Evolutionary conservation across 306 rosid genomes (phyloP), one percentile per base, ranked within the genome.

Genomic region (Citrullus amarus): DNA sequence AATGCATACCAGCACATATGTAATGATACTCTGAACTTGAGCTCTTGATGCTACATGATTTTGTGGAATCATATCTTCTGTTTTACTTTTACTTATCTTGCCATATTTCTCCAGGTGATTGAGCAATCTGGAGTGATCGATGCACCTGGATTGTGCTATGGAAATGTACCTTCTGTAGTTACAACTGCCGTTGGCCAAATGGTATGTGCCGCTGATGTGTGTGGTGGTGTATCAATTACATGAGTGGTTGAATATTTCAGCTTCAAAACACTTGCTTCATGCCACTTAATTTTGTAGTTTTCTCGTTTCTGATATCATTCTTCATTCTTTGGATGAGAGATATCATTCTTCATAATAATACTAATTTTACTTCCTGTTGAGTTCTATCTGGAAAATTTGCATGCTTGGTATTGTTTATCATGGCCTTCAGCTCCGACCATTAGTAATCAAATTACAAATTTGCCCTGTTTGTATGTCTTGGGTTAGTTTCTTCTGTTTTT

Each of bases 121-220:
- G 96, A 90, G 83, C 96, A 92, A 79, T 90, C 96, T 11, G 93
- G 91, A 79, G 87, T 88, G 15, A 72, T 88, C 25, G 97, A 89
- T 75, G 95, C 88, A 56, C 92, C 92, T 63, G 90, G 85, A 70
- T 83, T 89, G 80, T 78, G 79, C 65, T 85, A 83, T 80, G 74
- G 84, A 18, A 88, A 86, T 78, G 43, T 41, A 39, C 88, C 96
- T 13, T 85, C 92, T 80, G 95, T 89, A 38, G 92, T 88, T 81
- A 86, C 99, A 76, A 88, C 92, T 81, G 93, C 90, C 28, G 89
- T 90, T 62, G 97, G 93, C 80, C 97, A 90, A 89, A 95, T 92
- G 97, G 97, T 91, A 89, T 44, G 80, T 79, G 60, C 74, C 54
- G 30, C 65, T 46, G 41, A 43, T 65, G 22, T 28, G 17, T 34